Evolutionary conservation across 1,139 yeast genomes (phyloP).

Genomic region (Spencermartinsiella ligniputridi): DNA sequence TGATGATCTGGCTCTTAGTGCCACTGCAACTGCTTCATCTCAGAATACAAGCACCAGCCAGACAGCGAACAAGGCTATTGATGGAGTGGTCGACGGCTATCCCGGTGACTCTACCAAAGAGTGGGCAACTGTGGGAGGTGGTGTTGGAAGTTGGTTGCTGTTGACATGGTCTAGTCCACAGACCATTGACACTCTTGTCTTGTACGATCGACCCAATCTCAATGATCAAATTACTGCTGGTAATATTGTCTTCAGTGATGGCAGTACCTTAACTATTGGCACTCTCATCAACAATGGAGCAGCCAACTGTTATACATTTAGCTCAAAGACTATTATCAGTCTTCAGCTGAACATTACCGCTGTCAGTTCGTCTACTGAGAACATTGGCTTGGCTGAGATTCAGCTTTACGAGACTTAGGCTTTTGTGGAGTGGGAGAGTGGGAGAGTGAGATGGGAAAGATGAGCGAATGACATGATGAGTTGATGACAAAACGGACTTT

Average conservation of each 20-base stretch:
- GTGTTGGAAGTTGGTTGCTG: background rate
- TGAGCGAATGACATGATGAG: too few species aligned
- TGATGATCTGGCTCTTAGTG: background rate
- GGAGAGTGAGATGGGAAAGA: too few species aligned
- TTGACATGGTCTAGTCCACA: background rate
- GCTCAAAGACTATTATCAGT: background rate
- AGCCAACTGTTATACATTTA: background rate
- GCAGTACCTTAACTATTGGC: background rate
- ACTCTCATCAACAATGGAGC: background rate
- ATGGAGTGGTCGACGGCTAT: background rate
- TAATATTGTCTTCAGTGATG: background rate
- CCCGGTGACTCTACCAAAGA: background rate
- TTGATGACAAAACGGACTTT: too few species aligned
- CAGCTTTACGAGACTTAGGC: background rate
- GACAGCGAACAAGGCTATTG: background rate
- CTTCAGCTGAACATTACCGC: background rate
- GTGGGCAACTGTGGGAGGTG: background rate
- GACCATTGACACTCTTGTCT: background rate
- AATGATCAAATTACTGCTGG: slow-evolving; percentile 1
- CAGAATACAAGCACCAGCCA: background rate
- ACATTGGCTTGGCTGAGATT: slow-evolving; percentile 1
- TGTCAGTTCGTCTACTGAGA: background rate
- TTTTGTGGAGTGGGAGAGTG: too few species aligned
- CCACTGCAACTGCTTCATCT: background rate
- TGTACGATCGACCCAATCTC: slow-evolving; percentile 1